Percentiles rank a stretch among this genome's conserved stretches.
phyloP scores from a whole-genome alignment of 2,329 filamentous ascomycete species.

The Alternaria sp. region DNA sequence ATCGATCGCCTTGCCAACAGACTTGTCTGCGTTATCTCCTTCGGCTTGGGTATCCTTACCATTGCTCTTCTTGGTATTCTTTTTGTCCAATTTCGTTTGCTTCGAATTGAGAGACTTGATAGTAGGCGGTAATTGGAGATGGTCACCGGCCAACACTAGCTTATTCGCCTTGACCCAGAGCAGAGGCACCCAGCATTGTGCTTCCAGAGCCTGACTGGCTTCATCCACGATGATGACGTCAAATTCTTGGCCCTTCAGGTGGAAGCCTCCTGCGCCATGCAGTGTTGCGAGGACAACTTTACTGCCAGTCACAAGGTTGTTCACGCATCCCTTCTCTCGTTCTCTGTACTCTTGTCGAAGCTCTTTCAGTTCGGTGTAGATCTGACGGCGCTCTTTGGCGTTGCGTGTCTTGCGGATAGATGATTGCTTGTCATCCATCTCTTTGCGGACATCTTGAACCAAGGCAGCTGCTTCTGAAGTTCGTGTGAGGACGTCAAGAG shows the following conservation, averaged over 20 bases:
- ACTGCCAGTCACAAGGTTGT: conserved; percentile 75
- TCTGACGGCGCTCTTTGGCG: conserved; percentile 78
- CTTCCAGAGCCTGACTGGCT: conserved; percentile 92
- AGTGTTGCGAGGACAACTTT: conserved; percentile 91
- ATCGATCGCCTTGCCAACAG: conserved; percentile 34
- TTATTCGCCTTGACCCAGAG: conserved; percentile 75
- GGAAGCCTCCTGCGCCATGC: conserved; percentile 87
- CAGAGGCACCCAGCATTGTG: conserved; percentile 95
- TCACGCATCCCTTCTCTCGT: conserved; percentile 82
- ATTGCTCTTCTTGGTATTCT: conserved; percentile 46
- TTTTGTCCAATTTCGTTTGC: conserved; percentile 44
- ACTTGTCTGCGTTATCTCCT: conserved; percentile 49
- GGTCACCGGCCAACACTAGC: conserved; percentile 90
- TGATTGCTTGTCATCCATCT: conserved; percentile 92
- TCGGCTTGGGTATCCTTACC: conserved; percentile 53
- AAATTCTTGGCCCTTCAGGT: conserved; percentile 80
- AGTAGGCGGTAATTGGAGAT: conserved; percentile 91
- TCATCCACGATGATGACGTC: conserved; percentile 97
- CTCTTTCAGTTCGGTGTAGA: conserved; percentile 86
- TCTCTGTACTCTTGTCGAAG: conserved; percentile 88
- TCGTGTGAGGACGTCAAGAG: conserved; percentile 87
- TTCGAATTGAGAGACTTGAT: conserved; percentile 76
- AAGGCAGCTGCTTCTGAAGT: conserved; percentile 90
- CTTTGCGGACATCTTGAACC: conserved; percentile 85
- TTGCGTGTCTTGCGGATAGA: conserved; percentile 86